Evolutionary conservation across 345 rosid genomes (phyloP).

Genomic region (Melastoma malabathricum): DNA sequence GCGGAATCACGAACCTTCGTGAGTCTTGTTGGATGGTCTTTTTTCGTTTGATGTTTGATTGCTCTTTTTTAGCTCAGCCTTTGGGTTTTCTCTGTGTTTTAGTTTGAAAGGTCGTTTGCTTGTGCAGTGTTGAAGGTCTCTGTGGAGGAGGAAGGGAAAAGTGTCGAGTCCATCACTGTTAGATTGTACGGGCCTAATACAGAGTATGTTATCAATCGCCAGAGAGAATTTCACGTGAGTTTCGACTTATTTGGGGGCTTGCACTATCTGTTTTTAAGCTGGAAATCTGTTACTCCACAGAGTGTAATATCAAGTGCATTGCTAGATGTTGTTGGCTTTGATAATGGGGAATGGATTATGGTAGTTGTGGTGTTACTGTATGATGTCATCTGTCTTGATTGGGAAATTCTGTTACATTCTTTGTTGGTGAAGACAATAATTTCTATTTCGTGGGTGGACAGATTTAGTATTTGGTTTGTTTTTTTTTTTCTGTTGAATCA

Average conservation of each 20-base stretch:
- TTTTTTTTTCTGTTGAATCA: too few species aligned
- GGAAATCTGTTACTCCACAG: not conserved
- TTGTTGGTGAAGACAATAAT: too few species aligned
- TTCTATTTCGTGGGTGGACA: too few species aligned
- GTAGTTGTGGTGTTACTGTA: too few species aligned
- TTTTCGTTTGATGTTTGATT: not conserved
- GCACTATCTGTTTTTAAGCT: not conserved
- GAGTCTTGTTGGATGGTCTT: constrained; percentile 13
- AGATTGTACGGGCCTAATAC: constrained; percentile 93
- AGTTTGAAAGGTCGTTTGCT: constrained; percentile 1
- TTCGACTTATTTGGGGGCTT: not conserved
- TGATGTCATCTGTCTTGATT: too few species aligned
- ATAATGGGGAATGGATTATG: too few species aligned
- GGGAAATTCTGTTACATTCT: too few species aligned
- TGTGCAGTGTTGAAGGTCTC: constrained; percentile 73
- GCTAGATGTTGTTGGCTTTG: too few species aligned
- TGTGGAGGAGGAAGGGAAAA: constrained; percentile 49
- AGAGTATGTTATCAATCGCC: constrained; percentile 69
- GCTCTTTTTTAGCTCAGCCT: not conserved
- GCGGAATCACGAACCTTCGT: constrained; percentile 94
- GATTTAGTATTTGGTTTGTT: too few species aligned
- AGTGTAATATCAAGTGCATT: too few species aligned
- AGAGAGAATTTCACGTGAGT: constrained; percentile 59
- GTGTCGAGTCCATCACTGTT: constrained; percentile 44
- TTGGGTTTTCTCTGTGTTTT: not conserved